Conservation (phyloP, 169 alveolate genomes). For the Cryptosporidium sp. region DNA sequence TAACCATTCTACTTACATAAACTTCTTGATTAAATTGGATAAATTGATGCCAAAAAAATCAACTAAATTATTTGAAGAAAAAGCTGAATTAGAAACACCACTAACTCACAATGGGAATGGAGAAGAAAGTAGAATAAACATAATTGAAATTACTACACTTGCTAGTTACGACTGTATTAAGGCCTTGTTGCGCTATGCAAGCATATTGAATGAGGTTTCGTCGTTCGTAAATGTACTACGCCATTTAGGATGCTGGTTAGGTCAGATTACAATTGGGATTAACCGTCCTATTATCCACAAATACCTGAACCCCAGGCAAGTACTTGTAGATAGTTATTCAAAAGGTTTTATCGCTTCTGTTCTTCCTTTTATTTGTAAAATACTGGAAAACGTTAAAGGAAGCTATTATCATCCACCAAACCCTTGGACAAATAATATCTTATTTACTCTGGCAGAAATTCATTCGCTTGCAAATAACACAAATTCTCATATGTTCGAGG, state of each 20-base stretch:
- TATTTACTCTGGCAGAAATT: conserved; percentile 88
- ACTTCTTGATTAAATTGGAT: conserved; percentile 85
- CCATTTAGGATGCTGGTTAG: conserved; percentile 92
- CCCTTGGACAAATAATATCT: conserved; percentile 92
- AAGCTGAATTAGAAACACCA: conserved; percentile 4
- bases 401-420: conserved; percentile 92
- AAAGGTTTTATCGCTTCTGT: conserved; percentile 85
- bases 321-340: conserved; percentile 85
- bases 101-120: conserved; percentile 77
- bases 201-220: conserved; percentile 85
- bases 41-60: conserved; percentile 77
- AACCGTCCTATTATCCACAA: conserved; percentile 89
- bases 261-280: conserved; percentile 88
- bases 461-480: conserved; percentile 85
- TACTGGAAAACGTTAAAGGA: conserved; percentile 82
- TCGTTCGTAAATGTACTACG: conserved; percentile 89
- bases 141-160: conserved; percentile 31
- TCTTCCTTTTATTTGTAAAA: conserved; percentile 89
- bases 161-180: conserved; percentile 89
- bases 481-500: conserved; percentile 87
- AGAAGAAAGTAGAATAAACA: conserved; percentile 78
- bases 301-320: conserved; percentile 87
- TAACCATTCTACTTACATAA: conserved; percentile 88
- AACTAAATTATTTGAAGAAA: not conserved
- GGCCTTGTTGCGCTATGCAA: conserved; percentile 83